Evolutionary conservation across 805 yeast genomes (phyloP).

Genomic region (Lachancea lanzarotensis): DNA sequence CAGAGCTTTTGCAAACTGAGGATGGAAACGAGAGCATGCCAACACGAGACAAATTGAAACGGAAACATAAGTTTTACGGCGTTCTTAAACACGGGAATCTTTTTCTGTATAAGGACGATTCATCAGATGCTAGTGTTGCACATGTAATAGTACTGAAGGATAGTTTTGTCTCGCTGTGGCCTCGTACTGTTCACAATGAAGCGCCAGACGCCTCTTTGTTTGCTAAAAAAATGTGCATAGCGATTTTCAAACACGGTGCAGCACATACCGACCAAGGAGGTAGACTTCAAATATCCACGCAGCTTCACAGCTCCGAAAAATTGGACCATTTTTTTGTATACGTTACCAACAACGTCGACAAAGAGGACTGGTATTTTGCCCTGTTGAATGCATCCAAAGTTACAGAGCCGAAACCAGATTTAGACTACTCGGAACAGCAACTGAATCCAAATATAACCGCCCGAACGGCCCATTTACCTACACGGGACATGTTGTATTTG

Average conservation of each 20-base stretch:
- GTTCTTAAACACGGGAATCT: constrained; percentile 82
- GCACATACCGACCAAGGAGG: constrained; percentile 17
- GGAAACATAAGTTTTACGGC: constrained; percentile 56
- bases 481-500: constrained; percentile 63
- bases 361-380: constrained; percentile 91
- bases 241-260: constrained; percentile 47
- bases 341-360: constrained; percentile 69
- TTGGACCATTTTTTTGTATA: constrained; percentile 52
- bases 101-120: constrained; percentile 71
- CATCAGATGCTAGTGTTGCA: constrained; percentile 40
- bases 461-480: constrained; percentile 61
- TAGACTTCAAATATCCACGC: constrained; percentile 5
- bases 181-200: constrained; percentile 46
- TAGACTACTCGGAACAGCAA: constrained; percentile 21
- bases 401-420: constrained; percentile 11
- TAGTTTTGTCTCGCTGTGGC: constrained; percentile 78
- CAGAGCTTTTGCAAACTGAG: constrained; percentile 17
- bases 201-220: constrained; percentile 66
- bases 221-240: constrained; percentile 72
- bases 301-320: background rate
- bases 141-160: constrained; percentile 75
- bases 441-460: constrained; percentile 63
- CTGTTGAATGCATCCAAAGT: constrained; percentile 68
- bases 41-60: constrained; percentile 31
- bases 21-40: constrained; percentile 18